phyloP scores from a whole-genome alignment of 164 flowering plant species.

The Pachysandra terminalis region DNA sequence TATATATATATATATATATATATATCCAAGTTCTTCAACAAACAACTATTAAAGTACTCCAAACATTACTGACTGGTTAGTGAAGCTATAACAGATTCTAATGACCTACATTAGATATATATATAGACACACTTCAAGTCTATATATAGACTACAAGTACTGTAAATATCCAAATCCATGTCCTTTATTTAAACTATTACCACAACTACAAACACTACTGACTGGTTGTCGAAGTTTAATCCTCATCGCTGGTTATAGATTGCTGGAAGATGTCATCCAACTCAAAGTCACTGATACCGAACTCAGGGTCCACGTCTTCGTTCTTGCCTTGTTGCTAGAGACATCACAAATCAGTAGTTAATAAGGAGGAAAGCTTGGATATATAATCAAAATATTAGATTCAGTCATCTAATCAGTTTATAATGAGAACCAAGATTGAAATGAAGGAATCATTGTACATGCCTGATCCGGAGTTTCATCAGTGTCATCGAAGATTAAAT shows the following conservation, averaged over 20 bases:
- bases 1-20: no score
- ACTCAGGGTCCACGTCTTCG: slow-evolving; percentile 4
- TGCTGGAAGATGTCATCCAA: background rate
- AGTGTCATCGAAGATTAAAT: background rate
- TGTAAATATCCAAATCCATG: no score
- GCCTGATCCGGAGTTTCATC: background rate
- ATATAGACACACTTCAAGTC: no score
- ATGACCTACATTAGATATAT: no score
- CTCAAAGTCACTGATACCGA: background rate
- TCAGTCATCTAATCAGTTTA: no score
- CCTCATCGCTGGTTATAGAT: background rate
- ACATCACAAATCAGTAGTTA: background rate
- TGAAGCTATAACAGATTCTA: background rate
- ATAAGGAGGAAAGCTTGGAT: no score
- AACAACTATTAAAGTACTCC: background rate
- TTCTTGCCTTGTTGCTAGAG: slow-evolving; percentile 8
- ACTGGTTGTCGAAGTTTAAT: no score
- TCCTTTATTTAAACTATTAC: no score
- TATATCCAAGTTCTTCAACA: background rate
- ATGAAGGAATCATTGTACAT: background rate
- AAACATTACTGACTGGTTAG: background rate
- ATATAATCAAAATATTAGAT: no score
- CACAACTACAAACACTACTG: no score
- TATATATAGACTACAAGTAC: no score
- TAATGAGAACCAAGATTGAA: no score